A percentile compares a stretch with the other conserved stretches of the same genome.
These are phyloP conservation scores for Picea glauca DNA, from an alignment of 75 land plant genomes.

Conservation along the genomic window DNA sequence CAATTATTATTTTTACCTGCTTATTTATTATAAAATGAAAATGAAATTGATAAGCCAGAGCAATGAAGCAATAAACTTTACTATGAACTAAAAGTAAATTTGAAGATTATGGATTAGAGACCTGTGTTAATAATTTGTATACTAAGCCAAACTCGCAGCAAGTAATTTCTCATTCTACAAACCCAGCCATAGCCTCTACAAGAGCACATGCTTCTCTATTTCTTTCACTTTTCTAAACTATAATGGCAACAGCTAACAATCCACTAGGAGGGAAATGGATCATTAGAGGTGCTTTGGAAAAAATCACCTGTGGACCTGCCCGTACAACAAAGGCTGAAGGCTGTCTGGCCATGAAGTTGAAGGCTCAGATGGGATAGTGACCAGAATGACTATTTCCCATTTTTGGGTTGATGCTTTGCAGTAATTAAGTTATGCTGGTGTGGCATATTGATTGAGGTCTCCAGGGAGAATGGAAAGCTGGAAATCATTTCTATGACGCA, in stretches of 20 bases:
- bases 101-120: background rate
- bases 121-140: background rate
- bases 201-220: background rate
- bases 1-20: background rate
- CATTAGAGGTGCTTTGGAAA: too few species aligned
- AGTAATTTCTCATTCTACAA: background rate
- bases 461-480: too few species aligned
- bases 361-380: too few species aligned
- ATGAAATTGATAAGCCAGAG: background rate
- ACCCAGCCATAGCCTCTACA: background rate
- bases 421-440: too few species aligned
- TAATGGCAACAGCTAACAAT: background rate
- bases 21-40: background rate
- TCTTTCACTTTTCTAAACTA: background rate
- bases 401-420: too few species aligned
- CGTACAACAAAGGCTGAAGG: too few species aligned
- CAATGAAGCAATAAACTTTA: background rate
- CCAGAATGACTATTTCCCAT: too few species aligned
- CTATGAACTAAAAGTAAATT: background rate
- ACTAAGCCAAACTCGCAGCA: background rate
- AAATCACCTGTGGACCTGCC: too few species aligned
- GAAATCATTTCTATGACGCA: too few species aligned
- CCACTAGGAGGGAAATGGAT: too few species aligned
- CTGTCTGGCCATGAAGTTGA: too few species aligned
- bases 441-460: too few species aligned